Base-by-base conservation (phyloP, 192 early-diverging fungal genomes). In the Backusella sp. region DNA sequence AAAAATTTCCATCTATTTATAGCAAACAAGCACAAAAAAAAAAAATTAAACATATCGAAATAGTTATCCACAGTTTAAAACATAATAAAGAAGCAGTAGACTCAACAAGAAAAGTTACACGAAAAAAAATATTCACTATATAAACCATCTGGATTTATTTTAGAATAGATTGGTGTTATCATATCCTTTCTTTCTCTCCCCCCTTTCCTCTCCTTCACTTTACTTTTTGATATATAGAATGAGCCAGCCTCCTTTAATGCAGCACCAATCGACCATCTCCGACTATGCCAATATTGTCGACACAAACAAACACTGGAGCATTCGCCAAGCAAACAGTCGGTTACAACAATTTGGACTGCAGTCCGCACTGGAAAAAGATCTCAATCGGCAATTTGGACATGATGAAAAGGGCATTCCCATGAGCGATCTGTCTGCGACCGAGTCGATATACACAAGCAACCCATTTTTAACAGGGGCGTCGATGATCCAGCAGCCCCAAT, bases 291-390 rank as follows among this genome's bases (percentile, higher is more conserved):
- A 56, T 23, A 52, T 73, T 30, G 53, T 36, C n/a, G 52, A 59
- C 12, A 6, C n/a, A 7, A 46, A 49, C 42, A 39, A 53, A 46
- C 72, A 73, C 3, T 79, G 77, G 77, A 80, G 79, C 42, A 80
- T 80, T 15, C 62, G 70, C 19, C 75, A 80, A 59, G 79, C 79
- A 30, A 80, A 80, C 15, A 80, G 79, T 69, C 21, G 79, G 15
- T 19, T 79, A 1, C 52, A 67, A 17, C 30, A 73, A 12, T 34
- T 39, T 42, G 62, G 72, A 3, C 35, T 79, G 1, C 72, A 79
- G 34, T 67, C 72, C 32, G 72, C 77, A 6, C 39, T 79, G 6
- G 73, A 59, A 44, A 79, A 52, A 9, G 77, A 79, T 73, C 66
- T 79, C 19, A 70, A 32, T 35, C 32, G 65, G n/a, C 72, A 74